Evolutionary conservation across 495 filamentous ascomycete species (phyloP), one percentile per base, ranked within the genome.

Genomic region (Hypoxylon fragiforme): DNA sequence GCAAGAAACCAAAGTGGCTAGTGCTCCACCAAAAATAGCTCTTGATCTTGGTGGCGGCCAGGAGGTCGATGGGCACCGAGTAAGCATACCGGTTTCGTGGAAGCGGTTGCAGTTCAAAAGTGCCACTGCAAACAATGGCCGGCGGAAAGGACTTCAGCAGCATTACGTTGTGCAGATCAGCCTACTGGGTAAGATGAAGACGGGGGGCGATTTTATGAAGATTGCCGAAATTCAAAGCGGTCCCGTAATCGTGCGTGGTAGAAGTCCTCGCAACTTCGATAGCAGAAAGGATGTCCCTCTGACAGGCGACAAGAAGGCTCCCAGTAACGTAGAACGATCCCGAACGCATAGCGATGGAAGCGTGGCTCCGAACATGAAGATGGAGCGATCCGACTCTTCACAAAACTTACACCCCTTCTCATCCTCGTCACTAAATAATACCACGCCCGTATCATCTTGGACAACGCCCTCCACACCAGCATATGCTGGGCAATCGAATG

Each of bases 21-120:
- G 71, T 15, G 73, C 77, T 2, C 78, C 83, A 40, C 70, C 79
- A 0, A 72, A 72, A 22, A 84, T 91, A 40, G 82, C 86, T 0
- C 67, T 96, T 9, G 91, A 95, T 63, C 77, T 92, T 61, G 75
- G 73, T 24, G 81, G 80, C 28, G 87, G 86, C 6, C 88, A 90
- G 52, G 76, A 77, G 46, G 56, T 77, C 1, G 90, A 95, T 39
- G 75, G 87, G 50, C 87, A 91, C 57, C 78, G 86, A 7, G 83
- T 92, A 31, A 87, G 84, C 58, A 82, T 88, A 16, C 88, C 89
- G 2, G 86, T 95, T 32, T 83, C 88, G 13, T 96, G 91, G 91
- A 95, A 95, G 70, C 79, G 91, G 14, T 72, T 96, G 44, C 91
- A 96, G 67, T 96, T 96, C 64, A 88, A 92, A 47, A 89, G 92